These are phyloP conservation scores for Cutaneotrichosporon sp. DNA, from an alignment of 1,284 basidiomycete genomes.

Conservation along the genomic window DNA sequence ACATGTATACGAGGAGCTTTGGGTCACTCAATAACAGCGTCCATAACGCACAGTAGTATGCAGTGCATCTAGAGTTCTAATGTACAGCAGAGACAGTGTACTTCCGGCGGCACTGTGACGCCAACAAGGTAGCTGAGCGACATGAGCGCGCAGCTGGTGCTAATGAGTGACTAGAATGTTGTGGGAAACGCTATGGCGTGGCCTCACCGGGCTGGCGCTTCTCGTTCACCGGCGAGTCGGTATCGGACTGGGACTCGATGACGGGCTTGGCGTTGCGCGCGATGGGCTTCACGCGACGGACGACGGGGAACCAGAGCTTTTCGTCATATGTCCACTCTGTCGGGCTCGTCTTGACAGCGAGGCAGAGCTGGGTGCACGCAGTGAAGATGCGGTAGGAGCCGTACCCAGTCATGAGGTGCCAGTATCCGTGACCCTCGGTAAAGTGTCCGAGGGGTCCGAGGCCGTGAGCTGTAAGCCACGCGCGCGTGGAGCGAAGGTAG, in stretches of 20 bases:
- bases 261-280: neutral
- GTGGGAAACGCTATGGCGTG: neutral
- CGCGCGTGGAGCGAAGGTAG: slow-evolving; percentile 30
- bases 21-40: neutral
- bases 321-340: slow-evolving; percentile 33
- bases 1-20: neutral
- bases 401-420: slow-evolving; percentile 58
- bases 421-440: slow-evolving; percentile 55
- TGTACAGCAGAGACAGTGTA: neutral
- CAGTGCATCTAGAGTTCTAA: neutral
- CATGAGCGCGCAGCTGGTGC: neutral
- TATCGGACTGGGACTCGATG: neutral
- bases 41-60: neutral
- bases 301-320: slow-evolving; percentile 28
- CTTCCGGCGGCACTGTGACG: neutral
- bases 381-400: slow-evolving; percentile 55
- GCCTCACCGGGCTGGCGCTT: neutral
- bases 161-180: neutral
- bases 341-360: slow-evolving; percentile 36
- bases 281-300: slow-evolving; percentile 12
- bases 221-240: neutral
- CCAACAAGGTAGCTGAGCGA: neutral
- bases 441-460: slow-evolving; percentile 41
- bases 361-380: slow-evolving; percentile 42
- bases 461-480: slow-evolving; percentile 23